Base-by-base conservation (phyloP, 305 asterid species). In the Solanum hybrid region DNA sequence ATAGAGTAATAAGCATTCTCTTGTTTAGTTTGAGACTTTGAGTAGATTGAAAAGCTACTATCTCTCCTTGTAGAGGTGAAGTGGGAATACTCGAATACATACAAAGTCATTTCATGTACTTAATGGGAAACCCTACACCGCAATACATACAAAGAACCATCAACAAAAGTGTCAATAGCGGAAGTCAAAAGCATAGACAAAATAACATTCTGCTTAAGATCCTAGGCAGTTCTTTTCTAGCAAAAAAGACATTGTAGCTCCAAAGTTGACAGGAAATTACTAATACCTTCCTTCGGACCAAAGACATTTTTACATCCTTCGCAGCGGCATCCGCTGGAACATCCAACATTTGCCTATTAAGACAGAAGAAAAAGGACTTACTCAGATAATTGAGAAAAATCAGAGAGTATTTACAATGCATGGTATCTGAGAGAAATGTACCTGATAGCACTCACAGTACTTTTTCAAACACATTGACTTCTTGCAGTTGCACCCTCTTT, bases 391-490 rank as follows among this genome's bases (percentile, higher is more conserved):
- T 40, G 64, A 86, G 73, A 89, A 51, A 56, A 60, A 66, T 38
- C 78, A 71, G 26, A 31, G 22, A 24, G 22, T 37, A 85, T 71
- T 82, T 56, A 29, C 22, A 77, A 35, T 1, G 66, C 81, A 31
- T 82, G 75, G 88, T 81, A 51, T 85, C 42, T 5, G 31, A 51
- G 17, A 85, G 69, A 36, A 85, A 45, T 79, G 81, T 51, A 96
- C 99, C 97, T 95, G 98, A 92, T 93, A 96, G 95, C 98, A 95
- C 93, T 95, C 98, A 86, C 99, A 96, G 90, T 96, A 96, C 93
- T 95, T 94, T 90, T 95, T 95, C 92, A 92, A 92, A 87, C 99
- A 96, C 96, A 94, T 95, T 27, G 99, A 95, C 91, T 94, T 96
- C 96, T 94, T 96, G 93, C 99, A 95, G 90, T 94, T 95, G 95